phyloP scores from a whole-genome alignment of 23 red algal species.

The Gracilaria domingensis region DNA sequence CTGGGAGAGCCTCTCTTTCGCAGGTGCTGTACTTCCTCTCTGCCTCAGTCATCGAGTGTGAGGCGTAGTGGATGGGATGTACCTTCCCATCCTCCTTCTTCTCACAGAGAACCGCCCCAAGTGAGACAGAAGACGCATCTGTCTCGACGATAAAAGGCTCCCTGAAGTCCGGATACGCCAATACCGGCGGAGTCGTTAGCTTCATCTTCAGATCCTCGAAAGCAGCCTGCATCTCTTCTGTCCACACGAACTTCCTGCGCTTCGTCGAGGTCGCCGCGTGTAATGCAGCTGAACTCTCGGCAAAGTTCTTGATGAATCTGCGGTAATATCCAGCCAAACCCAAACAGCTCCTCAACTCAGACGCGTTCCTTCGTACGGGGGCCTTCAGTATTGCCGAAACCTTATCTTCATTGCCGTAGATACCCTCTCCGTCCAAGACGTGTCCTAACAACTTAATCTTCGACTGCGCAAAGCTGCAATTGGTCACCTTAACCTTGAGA shows the following conservation, averaged over 20 bases:
- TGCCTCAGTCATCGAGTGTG: too few species aligned
- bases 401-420: neutral
- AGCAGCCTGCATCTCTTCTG: neutral
- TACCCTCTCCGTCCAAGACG: too few species aligned
- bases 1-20: constrained; percentile 5
- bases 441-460: too few species aligned
- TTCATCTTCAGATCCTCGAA: constrained; percentile 20
- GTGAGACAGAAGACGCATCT: too few species aligned
- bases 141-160: constrained; percentile 11
- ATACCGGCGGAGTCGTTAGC: constrained; percentile 1
- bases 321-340: constrained; percentile 3
- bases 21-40: neutral
- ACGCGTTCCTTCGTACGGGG: neutral
- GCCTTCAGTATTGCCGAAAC: constrained; percentile 1
- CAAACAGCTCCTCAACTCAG: constrained; percentile 6
- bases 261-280: too few species aligned
- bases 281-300: too few species aligned
- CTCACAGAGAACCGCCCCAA: too few species aligned
- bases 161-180: constrained; percentile 23
- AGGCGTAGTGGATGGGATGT: too few species aligned
- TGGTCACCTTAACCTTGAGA: constrained; percentile 15
- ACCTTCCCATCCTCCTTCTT: too few species aligned
- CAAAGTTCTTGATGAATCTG: too few species aligned
- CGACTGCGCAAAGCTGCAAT: neutral
- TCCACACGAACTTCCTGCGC: too few species aligned